A percentile compares a stretch with the other conserved stretches of the same genome.
phyloP scores from a whole-genome alignment of 2,329 filamentous ascomycete species.

The Colletotrichum musicola region DNA sequence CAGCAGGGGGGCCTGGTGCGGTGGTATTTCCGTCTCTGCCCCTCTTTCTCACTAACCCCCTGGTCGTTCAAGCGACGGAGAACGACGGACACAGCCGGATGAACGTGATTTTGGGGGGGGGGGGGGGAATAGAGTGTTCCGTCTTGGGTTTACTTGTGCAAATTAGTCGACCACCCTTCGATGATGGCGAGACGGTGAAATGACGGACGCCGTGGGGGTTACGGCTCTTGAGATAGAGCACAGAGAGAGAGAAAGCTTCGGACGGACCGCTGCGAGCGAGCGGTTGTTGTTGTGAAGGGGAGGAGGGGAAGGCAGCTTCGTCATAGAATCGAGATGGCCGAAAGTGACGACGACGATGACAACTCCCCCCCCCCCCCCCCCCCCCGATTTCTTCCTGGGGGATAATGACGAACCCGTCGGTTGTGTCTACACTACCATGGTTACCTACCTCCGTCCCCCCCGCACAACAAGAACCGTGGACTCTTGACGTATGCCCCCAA shows the following conservation, averaged over 20 bases:
- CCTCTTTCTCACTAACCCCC: constrained; percentile 4
- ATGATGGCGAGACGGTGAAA: constrained; percentile 8
- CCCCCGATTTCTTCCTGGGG: too few species aligned
- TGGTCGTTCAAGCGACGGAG: constrained; percentile 1
- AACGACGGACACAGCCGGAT: constrained; percentile 25
- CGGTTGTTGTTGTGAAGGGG: not conserved
- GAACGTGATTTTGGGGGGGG: not conserved
- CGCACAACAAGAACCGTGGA: not conserved
- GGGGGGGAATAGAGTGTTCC: not conserved
- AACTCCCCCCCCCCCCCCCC: too few species aligned
- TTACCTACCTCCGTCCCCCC: too few species aligned
- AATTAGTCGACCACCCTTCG: constrained; percentile 3
- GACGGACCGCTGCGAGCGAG: too few species aligned
- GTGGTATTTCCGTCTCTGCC: not conserved
- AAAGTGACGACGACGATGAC: too few species aligned
- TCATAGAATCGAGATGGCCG: too few species aligned
- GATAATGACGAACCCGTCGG: too few species aligned
- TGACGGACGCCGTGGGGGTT: constrained; percentile 26
- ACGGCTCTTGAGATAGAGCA: too few species aligned
- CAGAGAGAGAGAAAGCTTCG: too few species aligned
- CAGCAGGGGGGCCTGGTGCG: not conserved
- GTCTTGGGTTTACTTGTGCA: constrained; percentile 5
- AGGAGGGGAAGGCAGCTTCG: too few species aligned
- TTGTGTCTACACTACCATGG: too few species aligned
- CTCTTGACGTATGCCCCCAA: not conserved